phyloP scores from a whole-genome alignment of 805 yeast species.

The Vanderwaltozyma verrucispora region DNA sequence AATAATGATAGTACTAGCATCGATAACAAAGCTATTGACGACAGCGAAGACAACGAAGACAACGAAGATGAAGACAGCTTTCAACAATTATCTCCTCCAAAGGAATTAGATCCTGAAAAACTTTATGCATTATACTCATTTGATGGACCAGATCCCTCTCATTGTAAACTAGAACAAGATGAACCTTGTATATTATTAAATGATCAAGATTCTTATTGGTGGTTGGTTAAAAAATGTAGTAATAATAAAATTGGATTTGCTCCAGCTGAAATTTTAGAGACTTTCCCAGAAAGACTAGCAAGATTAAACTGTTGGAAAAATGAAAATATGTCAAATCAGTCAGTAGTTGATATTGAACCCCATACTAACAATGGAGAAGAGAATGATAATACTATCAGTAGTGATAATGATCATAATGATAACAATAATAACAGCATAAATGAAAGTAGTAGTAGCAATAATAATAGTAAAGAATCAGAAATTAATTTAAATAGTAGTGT shows the following conservation, averaged over 20 bases:
- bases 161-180: slow-evolving; percentile 67
- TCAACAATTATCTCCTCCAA: slow-evolving; percentile 49
- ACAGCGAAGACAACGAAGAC: slow-evolving; percentile 9
- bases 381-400: slow-evolving; percentile 4
- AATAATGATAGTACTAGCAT: not conserved
- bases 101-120: slow-evolving; percentile 71
- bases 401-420: slow-evolving; percentile 1
- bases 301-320: slow-evolving; percentile 87
- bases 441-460: slow-evolving; percentile 3
- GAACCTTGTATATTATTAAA: slow-evolving; percentile 75
- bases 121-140: slow-evolving; percentile 83
- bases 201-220: slow-evolving; percentile 94
- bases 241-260: slow-evolving; percentile 83
- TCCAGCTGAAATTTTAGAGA: slow-evolving; percentile 92
- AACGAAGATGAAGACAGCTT: slow-evolving; percentile 33
- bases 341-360: slow-evolving; percentile 4
- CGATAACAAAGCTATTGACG: slow-evolving; percentile 12
- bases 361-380: slow-evolving; percentile 5
- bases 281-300: slow-evolving; percentile 84
- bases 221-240: slow-evolving; percentile 59
- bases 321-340: slow-evolving; percentile 40
- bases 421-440: too few relatives aligned
- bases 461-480: slow-evolving; percentile 2
- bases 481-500: too few relatives aligned
- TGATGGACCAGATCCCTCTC: slow-evolving; percentile 87